Conservation (phyloP, 768 basidiomycete species). For the Rhodotorula babjevae region DNA sequence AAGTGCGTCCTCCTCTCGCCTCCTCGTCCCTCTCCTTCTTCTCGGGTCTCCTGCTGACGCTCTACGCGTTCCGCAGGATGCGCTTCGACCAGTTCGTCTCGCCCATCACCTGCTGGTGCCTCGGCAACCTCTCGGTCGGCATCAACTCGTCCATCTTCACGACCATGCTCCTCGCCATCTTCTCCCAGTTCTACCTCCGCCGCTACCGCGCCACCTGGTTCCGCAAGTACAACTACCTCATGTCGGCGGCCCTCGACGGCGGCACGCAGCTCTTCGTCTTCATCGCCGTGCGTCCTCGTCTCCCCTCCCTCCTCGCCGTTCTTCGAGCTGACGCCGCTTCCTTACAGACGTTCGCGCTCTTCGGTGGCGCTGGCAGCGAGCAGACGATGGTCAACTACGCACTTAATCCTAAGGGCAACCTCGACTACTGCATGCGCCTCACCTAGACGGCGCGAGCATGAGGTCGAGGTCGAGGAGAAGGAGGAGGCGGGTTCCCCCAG, state of each 20-base stretch:
- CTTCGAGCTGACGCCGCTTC: background rate
- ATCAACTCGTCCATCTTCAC: conserved; percentile 58
- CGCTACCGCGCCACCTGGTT: conserved; percentile 63
- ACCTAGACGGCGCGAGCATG: background rate
- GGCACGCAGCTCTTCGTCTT: conserved; percentile 49
- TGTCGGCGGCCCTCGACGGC: conserved; percentile 64
- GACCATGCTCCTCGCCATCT: conserved; percentile 55
- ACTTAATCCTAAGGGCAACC: background rate
- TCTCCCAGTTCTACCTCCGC: conserved; percentile 58
- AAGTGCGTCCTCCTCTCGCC: conserved; percentile 34
- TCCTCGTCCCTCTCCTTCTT: background rate
- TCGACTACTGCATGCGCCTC: background rate
- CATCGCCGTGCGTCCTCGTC: background rate
- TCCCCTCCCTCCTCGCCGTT: conserved; percentile 53
- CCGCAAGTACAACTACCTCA: conserved; percentile 46
- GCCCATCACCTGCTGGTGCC: conserved; percentile 47
- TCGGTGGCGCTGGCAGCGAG: conserved; percentile 49
- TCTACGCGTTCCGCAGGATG: conserved; percentile 24
- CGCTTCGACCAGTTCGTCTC: conserved; percentile 51
- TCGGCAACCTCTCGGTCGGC: conserved; percentile 55
- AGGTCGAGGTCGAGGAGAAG: background rate
- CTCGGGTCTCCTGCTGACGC: background rate
- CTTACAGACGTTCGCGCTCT: conserved; percentile 57
- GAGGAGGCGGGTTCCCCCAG: too few species aligned
- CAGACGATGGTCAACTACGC: conserved; percentile 34